Evolutionary conservation across 495 filamentous ascomycete genomes (phyloP), one percentile per base, ranked within the genome.

Genomic region (Xylona heveae): DNA sequence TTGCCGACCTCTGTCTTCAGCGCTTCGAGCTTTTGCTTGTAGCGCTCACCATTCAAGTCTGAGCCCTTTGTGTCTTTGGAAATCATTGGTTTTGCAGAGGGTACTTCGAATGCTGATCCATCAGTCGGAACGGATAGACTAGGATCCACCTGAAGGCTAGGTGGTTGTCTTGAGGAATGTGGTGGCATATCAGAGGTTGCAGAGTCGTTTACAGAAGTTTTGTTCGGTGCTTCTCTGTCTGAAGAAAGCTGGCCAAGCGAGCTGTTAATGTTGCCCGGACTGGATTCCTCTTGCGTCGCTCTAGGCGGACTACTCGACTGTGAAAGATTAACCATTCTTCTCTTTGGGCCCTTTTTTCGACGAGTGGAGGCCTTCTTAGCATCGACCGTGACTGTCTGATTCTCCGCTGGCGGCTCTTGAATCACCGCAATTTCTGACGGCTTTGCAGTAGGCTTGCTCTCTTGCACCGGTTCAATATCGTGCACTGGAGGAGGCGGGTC

Each of bases 271-370:
- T n/a, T n/a, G n/a, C n/a, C n/a, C n/a, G n/a, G n/a, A n/a, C n/a
- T n/a, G n/a, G n/a, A n/a, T n/a, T n/a, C n/a, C n/a, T n/a, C n/a
- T n/a, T n/a, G n/a, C n/a, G n/a, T n/a, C n/a, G n/a, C n/a, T n/a
- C n/a, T n/a, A n/a, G n/a, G n/a, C n/a, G n/a, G n/a, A n/a, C n/a
- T n/a, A n/a, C n/a, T n/a, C n/a, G n/a, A n/a, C n/a, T n/a, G n/a
- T 24, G 78, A 72, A n/a, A 81, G 61, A 47, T 90, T 78, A 20
- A 91, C 75, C 35, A 92, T 83, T 36, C 80, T 66, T 37, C 80
- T 68, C 40, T 79, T 78, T 14, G 60, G 49, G 19, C 38, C 53
- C 48, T 62, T 72, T 40, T 57, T 62, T 14, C 55, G 54, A 40
- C 60, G 57, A 19, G 42, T 51, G 30, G 53, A 49, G 19, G 40